Base-by-base conservation (phyloP, 805 yeast genomes). In the Limtongia smithiae region DNA sequence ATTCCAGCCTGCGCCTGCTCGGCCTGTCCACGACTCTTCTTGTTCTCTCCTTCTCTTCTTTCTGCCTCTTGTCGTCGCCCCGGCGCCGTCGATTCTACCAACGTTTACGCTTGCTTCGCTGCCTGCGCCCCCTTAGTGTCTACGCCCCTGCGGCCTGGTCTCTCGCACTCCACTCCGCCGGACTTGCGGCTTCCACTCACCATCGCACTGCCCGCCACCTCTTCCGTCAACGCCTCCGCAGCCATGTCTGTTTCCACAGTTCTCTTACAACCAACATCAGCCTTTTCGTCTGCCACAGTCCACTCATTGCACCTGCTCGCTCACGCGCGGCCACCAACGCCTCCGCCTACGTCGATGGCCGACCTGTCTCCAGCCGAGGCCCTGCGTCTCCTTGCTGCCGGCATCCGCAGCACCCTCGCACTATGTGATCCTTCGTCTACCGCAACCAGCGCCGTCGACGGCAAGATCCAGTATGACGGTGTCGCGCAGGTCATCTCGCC, bases 351-450 rank as follows among this genome's bases (percentile, higher is more conserved):
- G 18, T 31, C 52, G 8, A 39, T 48, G 44, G 41, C 43, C 11
- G 48, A 43, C 18, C 44, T 48, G 33, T 14, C 52, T 24, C 53
- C 53, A 24, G 32, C 43, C 24, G 51, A 46, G 20, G 55, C 55
- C 2, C 51, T 50, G 28, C 45, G 20, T 34, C 55, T 50, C 39
- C 55, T 50, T 11, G 40, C 37, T 11, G 44, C 39, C 45, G 50
- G 55, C 44, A 46, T 50, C 27, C 22, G 39, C 12, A 48, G 41
- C 41, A 38, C 46, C 20, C 47, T 50, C 25, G 48, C 45, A 12
- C 36, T 37, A 18, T 44, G 44, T 33, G 46, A 36, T 25, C 48
- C 53, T 18, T 38, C 38, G 15, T 43, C 39, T 25, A 42, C 47
- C 27, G 37, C 46, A 7, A 15, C 31, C 31, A 22, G 17, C 25